phyloP scores from a whole-genome alignment of 345 rosid species.

The Sonneratia caseolaris region DNA sequence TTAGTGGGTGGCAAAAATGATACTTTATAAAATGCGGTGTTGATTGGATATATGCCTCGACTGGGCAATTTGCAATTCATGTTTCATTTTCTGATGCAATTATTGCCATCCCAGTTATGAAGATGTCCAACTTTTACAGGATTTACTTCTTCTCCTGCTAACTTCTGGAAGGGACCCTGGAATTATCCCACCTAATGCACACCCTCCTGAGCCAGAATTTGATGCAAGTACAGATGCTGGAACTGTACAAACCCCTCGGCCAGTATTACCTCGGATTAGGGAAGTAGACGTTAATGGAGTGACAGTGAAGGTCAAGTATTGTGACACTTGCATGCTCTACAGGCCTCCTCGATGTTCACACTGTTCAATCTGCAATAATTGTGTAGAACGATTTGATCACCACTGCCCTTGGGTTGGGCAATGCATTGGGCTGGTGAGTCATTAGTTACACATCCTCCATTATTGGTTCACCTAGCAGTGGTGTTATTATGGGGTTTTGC shows the following conservation, averaged over 20 bases:
- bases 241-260: constrained; percentile 68
- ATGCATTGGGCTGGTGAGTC: constrained; percentile 77
- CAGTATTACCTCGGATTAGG: constrained; percentile 73
- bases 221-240: constrained; percentile 52
- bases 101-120: not conserved
- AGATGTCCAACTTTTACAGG: constrained; percentile 36
- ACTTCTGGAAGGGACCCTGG: constrained; percentile 99
- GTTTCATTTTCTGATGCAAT: not conserved
- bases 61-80: not conserved
- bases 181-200: constrained; percentile 83
- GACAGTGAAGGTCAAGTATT: constrained; percentile 72
- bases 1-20: not conserved
- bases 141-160: constrained; percentile 67
- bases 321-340: constrained; percentile 97
- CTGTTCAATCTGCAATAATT: constrained; percentile 98
- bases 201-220: constrained; percentile 90
- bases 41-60: not conserved
- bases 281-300: constrained; percentile 81
- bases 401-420: constrained; percentile 99
- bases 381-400: constrained; percentile 93
- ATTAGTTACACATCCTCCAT: constrained; percentile 11
- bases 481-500: not conserved
- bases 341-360: constrained; percentile 98
- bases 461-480: not conserved
- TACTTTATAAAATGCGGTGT: not conserved